Base-by-base conservation (phyloP, 2,329 filamentous ascomycete species). In the Botrytis fabae region DNA sequence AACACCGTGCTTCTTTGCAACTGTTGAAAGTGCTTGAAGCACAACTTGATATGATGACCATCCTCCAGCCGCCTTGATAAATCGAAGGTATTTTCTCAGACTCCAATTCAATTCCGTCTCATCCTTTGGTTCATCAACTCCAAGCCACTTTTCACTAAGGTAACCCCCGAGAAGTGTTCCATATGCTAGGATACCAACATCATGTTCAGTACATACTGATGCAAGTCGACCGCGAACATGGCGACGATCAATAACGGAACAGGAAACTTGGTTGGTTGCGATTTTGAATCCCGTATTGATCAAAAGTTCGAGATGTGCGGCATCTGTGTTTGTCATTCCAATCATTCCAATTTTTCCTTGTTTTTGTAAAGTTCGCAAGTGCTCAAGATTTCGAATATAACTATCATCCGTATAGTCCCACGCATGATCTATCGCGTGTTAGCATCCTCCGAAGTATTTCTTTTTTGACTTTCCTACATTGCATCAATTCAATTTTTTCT, bases 301-400 rank as follows among this genome's bases (percentile, higher is more conserved):
- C n/a, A 57, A 57, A 28, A 57, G 51, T 32, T 28, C 51, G 51
- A 57, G 51, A 57, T 57, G 51, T 18, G 51, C 51, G 14, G 51
- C 51, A 57, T 57, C 51, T 57, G 51, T 57, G 51, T 57, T 57
- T 57, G 51, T 57, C 51, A 57, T 57, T 57, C 51, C 51, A 57
- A 57, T 57, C 51, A 57, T 57, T 57, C n/a, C n/a, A 57, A 57
- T 57, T 57, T 57, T 57, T 32, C 51, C 51, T 28, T 57, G 51
- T 28, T 57, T 57, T 18, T 57, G 51, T 57, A 57, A 57, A 57
- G n/a, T 57, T 28, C n/a, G 48, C 51, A 57, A 28, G n/a, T 57
- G 51, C n/a, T 28, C 51, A 18, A 57, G 51, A 57, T 57, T 57
- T 16, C 1, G 51, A 18, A 57, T 28, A 6, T 57, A 57, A 57